Evolutionary conservation across 352 stramenopile genomes (phyloP).

Genomic region (Globisporangium middletonii): DNA sequence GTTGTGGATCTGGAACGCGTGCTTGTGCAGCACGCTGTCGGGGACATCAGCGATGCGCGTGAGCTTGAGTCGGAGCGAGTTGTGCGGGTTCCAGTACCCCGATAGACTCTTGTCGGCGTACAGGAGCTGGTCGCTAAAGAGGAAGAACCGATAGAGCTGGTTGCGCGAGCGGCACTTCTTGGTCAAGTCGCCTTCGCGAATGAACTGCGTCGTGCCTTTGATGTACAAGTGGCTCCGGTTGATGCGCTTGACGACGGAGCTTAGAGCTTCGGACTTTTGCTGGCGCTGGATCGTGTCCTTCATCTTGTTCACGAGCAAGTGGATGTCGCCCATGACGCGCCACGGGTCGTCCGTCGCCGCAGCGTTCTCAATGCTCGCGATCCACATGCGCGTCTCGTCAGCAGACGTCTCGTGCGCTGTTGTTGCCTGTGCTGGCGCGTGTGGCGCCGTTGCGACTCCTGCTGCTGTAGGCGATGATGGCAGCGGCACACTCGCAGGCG

Average conservation of each 20-base stretch:
- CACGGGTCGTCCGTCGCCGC: slow-evolving; percentile 64
- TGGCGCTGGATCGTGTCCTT: slow-evolving; percentile 86
- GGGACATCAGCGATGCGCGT: slow-evolving; percentile 75
- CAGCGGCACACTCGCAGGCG: background rate
- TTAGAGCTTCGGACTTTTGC: slow-evolving; percentile 76
- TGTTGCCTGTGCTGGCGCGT: background rate
- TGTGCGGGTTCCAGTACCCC: slow-evolving; percentile 81
- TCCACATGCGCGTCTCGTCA: slow-evolving; percentile 28
- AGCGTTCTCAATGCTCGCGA: slow-evolving; percentile 59
- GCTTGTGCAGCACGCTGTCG: slow-evolving; percentile 60
- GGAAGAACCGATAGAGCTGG: slow-evolving; percentile 82
- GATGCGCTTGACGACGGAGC: slow-evolving; percentile 87
- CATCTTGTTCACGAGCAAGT: slow-evolving; percentile 86
- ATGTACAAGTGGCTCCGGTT: slow-evolving; percentile 89
- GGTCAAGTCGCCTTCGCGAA: slow-evolving; percentile 91
- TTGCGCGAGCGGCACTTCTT: slow-evolving; percentile 92
- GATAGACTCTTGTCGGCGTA: slow-evolving; percentile 80
- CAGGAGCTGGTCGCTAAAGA: slow-evolving; percentile 84
- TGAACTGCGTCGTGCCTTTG: slow-evolving; percentile 93
- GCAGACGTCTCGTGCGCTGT: background rate
- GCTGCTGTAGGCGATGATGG: background rate
- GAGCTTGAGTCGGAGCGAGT: slow-evolving; percentile 76
- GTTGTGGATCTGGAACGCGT: slow-evolving; percentile 85
- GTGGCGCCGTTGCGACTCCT: slow-evolving; percentile 8
- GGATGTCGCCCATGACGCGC: slow-evolving; percentile 84